Base-by-base conservation (phyloP, 352 stramenopile genomes). In the Thalassiosira hispida region DNA sequence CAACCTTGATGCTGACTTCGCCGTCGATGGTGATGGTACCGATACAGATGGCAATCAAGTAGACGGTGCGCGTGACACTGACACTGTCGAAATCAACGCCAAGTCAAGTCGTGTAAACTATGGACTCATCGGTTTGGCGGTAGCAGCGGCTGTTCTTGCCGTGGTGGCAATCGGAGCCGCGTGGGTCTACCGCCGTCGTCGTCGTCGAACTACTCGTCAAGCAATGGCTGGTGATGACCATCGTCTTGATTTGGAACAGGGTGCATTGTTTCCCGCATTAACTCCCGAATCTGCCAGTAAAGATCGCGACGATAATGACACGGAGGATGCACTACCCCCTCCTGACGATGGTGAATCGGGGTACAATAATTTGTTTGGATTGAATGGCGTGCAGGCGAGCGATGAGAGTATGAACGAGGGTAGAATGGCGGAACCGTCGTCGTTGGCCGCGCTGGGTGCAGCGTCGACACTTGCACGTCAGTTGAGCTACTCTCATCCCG, bases 91-190 rank as follows among this genome's bases (percentile, higher is more conserved):
- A 31, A 57, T 18, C 11, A 44, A 65, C 11, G 25, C 29, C 25
- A 35, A 49, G 7, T 16, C 18, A 38, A 18, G 14, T 47, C 42
- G 40, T 12, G 9, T 53, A 14, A 55, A 63, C 23, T 25, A 29
- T 38, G 35, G 27, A 40, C n/a, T 44, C 38, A 72, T 79, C 25
- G 42, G 59, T n/a, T 47, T 79, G 20, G 25, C 25, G 22, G 18
- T 51, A 5, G 44, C 16, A 25, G 46, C 44, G 9, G 70, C 22
- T 16, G 20, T 72, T 1, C 31, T 79, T 27, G 49, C 29, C 0
- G 20, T 64, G 9, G 38, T 60, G 6, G 5, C 46, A 16, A 9
- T 72, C 33, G 70, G 70, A 44, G 49, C 49, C 0, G 69, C 60
- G 8, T 61, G 12, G 8, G 20, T 33, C 0, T 53, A 62, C 33